Evolutionary conservation across 768 basidiomycete species (phyloP), one percentile per base, ranked within the genome.

Genomic region (Galerina sulciceps): DNA sequence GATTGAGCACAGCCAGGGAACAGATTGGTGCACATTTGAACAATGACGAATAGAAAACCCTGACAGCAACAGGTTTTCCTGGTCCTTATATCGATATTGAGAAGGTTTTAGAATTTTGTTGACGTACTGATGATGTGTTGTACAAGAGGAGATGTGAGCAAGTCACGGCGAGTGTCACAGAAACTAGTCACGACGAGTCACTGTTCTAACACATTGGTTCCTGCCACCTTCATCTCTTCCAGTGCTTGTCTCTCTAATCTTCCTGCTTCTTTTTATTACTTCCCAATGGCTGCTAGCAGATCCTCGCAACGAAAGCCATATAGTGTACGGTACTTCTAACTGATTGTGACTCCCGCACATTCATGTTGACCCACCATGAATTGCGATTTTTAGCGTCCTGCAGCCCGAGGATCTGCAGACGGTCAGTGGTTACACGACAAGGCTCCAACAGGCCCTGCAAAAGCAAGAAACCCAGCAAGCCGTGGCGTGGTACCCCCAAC

Each of bases 371-470:
- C 38, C 17, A 35, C 23, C 36, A 38, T 55, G 14, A 22, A 31
- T 36, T 36, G 38, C 34, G 18, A 38, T 55, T 8, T 47, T 46
- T 65, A 89, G 88, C 86, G 88, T 64, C 86, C 88, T 53, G 61
- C 69, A 49, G 66, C 77, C 40, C 58, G 82, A 53, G 71, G 76
- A 63, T 79, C 78, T 55, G 76, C 78, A 20, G 86, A 90, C 42
- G 87, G 85, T 57, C 81, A 82, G 68, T 92, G 91, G 91, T 67
- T 86, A 23, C 91, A 93, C 73, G 91, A 93, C 81, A 87, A 81
- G 72, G 88, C 86, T 45, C 84, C 85, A 18, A 78, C 78, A 18
- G 78, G 76, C 50, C 74, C 76, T 54, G 67, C 67, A 60, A 64
- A 59, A 55, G 59, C 65, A 57, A 65, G 64, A 55, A 65, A 53